Base-by-base conservation (phyloP, 1,284 basidiomycete species). In the Apiotrichum laibachii region DNA sequence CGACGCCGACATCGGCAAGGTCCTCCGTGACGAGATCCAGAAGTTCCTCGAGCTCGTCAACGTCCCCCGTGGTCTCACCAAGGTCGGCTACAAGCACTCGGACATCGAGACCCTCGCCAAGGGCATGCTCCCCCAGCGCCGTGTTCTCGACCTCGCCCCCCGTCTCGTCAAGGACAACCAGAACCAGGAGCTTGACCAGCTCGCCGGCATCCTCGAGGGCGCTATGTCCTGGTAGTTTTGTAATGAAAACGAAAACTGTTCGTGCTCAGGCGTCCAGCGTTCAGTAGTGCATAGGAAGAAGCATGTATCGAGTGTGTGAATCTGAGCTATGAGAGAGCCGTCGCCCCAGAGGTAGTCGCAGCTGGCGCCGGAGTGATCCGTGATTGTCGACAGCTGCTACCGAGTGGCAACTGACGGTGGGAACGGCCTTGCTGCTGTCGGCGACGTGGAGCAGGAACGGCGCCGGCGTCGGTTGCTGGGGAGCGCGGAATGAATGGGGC, bases 11-110 rank as follows among this genome's bases (percentile, higher is more conserved):
- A 81, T 98, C 44, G 94, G 94, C 47, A 81, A 80, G 35, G 82
- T 92, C 65, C 79, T 98, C 43, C 90, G 88, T 67, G 94, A 97
- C 76, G 85, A 91, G 35, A 94, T 98, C 68, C 90, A 90, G 54
- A 82, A 85, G 56, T 98, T 98, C 85, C 83, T 98, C 48, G 92
- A 94, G 69, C 80, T 82, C 12, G 83, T 98, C 1, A 88, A 88
- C 61, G 75, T 97, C 13, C 94, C 94, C 15, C 85, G 94, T 58
- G 94, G 94, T 10, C 78, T 98, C 63, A 87, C 86, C 68, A 87
- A 87, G 46, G 82, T 98, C 44, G 95, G 94, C 65, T 95, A 96
- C 77, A 83, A 49, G 13, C 65, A 62, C 6, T 53, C 65, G 26
- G 76, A 78, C 61, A 70, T 77, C 39, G 56, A 56, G 51, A 55